These are phyloP conservation scores for Hemileccinum rubropunctum DNA, from an alignment of 768 basidiomycete species.

Conservation along the genomic window DNA sequence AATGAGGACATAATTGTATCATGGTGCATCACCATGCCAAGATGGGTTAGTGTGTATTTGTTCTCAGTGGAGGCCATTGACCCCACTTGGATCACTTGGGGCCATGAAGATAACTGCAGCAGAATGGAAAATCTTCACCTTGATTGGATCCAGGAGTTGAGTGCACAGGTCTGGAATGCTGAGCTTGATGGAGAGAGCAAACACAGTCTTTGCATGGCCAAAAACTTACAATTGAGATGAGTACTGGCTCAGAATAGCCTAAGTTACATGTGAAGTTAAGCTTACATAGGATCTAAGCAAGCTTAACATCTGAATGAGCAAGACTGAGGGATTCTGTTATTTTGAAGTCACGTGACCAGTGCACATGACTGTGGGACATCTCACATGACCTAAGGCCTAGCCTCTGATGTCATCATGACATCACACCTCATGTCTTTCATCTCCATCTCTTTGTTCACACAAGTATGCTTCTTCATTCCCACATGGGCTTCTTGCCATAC, in stretches of 20 bases:
- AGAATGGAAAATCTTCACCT: neutral
- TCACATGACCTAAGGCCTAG: too few species aligned
- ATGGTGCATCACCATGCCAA: conserved; percentile 28
- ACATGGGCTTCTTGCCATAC: too few species aligned
- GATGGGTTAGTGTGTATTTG: conserved; percentile 26
- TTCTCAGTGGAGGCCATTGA: conserved; percentile 15
- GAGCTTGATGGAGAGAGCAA: too few species aligned
- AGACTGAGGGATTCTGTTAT: neutral
- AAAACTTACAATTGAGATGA: neutral
- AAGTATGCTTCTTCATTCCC: too few species aligned
- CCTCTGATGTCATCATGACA: too few species aligned
- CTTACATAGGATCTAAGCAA: neutral
- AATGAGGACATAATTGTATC: conserved; percentile 32
- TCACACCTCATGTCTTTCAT: too few species aligned
- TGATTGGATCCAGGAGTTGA: neutral
- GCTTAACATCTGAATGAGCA: neutral
- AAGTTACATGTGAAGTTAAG: neutral
- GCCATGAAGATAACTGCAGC: neutral
- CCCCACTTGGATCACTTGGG: neutral
- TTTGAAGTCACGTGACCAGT: too few species aligned
- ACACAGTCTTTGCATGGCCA: too few species aligned
- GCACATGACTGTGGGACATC: too few species aligned
- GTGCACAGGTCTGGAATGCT: too few species aligned
- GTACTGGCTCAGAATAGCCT: neutral
- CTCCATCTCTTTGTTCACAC: too few species aligned